These are phyloP conservation scores for Naganishia sp. DNA, from an alignment of 1,284 basidiomycete genomes.

Conservation along the genomic window DNA sequence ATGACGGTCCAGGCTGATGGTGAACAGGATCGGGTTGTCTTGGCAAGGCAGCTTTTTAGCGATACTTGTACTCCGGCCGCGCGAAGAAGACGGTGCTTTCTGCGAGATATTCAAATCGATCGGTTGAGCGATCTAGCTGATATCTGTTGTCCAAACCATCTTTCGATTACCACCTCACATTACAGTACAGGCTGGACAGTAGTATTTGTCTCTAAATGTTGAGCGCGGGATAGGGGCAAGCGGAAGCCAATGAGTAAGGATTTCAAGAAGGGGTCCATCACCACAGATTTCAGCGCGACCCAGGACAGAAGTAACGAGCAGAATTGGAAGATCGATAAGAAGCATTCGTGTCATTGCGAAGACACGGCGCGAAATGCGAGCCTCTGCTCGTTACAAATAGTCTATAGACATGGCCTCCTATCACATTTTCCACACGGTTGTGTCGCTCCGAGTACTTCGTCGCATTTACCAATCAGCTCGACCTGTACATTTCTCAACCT, in stretches of 20 bases:
- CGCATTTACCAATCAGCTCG: conserved; percentile 20
- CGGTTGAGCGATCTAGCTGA: background rate
- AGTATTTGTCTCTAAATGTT: conserved; percentile 10
- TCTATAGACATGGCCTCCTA: background rate
- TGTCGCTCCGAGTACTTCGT: background rate
- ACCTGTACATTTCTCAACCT: conserved; percentile 3
- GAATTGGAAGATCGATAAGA: too few relatives aligned
- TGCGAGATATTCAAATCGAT: too few relatives aligned
- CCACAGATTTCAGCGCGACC: too few relatives aligned
- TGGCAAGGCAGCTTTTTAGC: too few relatives aligned
- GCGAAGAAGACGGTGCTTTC: too few relatives aligned
- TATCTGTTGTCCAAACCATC: conserved; percentile 6
- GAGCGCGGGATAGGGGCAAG: background rate
- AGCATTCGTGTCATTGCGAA: conserved; percentile 1
- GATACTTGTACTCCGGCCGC: too few relatives aligned
- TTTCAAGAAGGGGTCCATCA: background rate
- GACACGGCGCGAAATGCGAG: background rate
- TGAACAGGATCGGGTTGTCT: background rate
- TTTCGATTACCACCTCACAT: background rate
- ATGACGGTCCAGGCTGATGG: background rate
- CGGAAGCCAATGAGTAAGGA: background rate
- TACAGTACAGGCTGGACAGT: conserved; percentile 7
- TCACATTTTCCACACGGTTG: background rate
- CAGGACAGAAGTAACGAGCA: too few relatives aligned
- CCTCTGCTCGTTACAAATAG: background rate